Percentiles rank a stretch among this genome's conserved stretches.
Conservation (phyloP, 441 rosid genomes). For the Pelargonium australe region DNA sequence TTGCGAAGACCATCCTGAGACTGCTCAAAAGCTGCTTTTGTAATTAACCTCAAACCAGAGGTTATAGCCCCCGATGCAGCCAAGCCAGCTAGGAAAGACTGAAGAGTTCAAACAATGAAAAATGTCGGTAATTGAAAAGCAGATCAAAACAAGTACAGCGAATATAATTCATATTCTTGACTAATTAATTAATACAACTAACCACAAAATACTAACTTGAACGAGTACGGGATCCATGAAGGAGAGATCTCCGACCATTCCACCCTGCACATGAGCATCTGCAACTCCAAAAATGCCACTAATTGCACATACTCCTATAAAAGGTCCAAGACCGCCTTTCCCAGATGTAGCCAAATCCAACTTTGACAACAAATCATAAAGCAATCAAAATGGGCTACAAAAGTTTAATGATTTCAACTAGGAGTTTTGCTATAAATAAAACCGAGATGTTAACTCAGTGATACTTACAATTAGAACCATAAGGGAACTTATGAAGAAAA, state of each 20-base stretch:
- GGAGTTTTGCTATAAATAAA: not conserved
- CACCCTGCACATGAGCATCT: slow-evolving; percentile 71
- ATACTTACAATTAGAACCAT: slow-evolving; percentile 52
- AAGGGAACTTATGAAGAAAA: slow-evolving; percentile 46
- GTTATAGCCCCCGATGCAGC: slow-evolving; percentile 64
- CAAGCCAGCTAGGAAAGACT: slow-evolving; percentile 60
- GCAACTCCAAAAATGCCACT: slow-evolving; percentile 59
- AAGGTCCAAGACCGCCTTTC: slow-evolving; percentile 50
- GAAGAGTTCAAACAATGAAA: slow-evolving; percentile 8
- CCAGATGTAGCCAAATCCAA: slow-evolving; percentile 61
- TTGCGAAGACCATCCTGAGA: slow-evolving; percentile 58
- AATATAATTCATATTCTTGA: not conserved
- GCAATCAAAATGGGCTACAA: not conserved
- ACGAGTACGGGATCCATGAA: slow-evolving; percentile 49
- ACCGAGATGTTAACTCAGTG: not conserved
- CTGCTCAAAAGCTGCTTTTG: slow-evolving; percentile 61
- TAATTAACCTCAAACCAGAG: slow-evolving; percentile 55
- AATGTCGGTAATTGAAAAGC: not conserved
- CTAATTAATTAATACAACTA: not conserved
- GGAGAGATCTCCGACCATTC: slow-evolving; percentile 71
- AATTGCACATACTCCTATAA: slow-evolving; percentile 45
- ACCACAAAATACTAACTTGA: slow-evolving; percentile 34
- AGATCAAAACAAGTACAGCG: not conserved
- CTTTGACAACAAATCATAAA: slow-evolving; percentile 21
- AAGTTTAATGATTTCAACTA: not conserved